Base-by-base conservation (phyloP, 1,139 yeast species). In the Torulaspora globosa region DNA sequence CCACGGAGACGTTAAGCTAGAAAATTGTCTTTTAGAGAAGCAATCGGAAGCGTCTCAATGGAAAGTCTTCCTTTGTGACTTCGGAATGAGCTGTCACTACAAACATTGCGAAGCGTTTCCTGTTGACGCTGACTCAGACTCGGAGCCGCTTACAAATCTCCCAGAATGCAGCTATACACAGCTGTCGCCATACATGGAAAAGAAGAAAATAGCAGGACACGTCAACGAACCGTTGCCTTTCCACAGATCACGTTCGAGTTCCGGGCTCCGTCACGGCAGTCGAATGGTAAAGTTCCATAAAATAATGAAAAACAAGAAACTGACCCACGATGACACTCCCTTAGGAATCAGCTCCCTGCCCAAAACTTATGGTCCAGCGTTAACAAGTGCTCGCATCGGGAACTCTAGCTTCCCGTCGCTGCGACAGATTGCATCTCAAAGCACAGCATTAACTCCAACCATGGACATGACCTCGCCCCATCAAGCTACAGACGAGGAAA, bases 1-100 rank as follows among this genome's bases (percentile, higher is more conserved):
- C 7, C 97, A 90, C 62, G 95, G 97, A 2, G 97, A 90, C 66
- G 70, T 90, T 36, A 90, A 90, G 65, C 71, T 89, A 42, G 97
- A 90, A 59, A 90, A 90, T 60, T 85, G 94, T 48, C 68, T 90
- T 44, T 68, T 87, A 28, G 53, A 58, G 31, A 60, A 56, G 37
- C 41, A 43, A n/a, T 29, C 46, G 1, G 80, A 79, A 44, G 65
- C 67, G 21, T 52, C 58, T 8, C 56, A 60, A 24, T 66, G 70
- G 48, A 62, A 55, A 28, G 67, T 81, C 60, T 62, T 79, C 19
- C 62, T 89, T 7, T 87, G 96, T 68, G 97, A 89, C 67, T 89
- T 89, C 69, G 97, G 97, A 4, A 87, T 89, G 95, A 70, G 76
- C 39, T 72, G 70, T 26, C 48, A 48, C 21, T 56, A 48, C 36